Percentiles rank a stretch among this genome's conserved stretches.
Conservation (phyloP, 208 protist genomes). For the Acanthamoeba comandoni region DNA sequence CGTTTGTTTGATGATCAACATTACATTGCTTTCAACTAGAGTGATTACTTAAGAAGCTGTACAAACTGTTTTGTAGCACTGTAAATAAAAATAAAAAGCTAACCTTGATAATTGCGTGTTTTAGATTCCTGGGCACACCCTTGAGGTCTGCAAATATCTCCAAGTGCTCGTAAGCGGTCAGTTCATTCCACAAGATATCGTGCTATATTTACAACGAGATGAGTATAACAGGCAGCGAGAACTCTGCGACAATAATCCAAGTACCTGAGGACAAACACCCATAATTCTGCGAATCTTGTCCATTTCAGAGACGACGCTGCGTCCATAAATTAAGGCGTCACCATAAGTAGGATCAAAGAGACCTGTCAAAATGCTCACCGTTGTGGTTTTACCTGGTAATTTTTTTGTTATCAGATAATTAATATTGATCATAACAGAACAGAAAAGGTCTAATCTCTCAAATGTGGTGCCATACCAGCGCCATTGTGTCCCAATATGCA, state of each 20-base stretch:
- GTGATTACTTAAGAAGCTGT: too few species aligned
- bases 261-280: slow-evolving; percentile 67
- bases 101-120: not conserved
- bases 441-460: not conserved
- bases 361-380: slow-evolving; percentile 21
- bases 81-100: too few species aligned
- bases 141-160: slow-evolving; percentile 71
- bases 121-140: not conserved
- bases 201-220: slow-evolving; percentile 34
- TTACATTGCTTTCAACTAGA: too few species aligned
- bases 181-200: slow-evolving; percentile 75
- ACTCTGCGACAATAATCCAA: not conserved
- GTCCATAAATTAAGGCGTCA: slow-evolving; percentile 32
- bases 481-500: slow-evolving; percentile 88
- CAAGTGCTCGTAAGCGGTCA: slow-evolving; percentile 75
- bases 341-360: slow-evolving; percentile 21
- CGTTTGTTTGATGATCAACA: not conserved
- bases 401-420: slow-evolving; percentile 2
- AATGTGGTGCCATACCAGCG: slow-evolving; percentile 85
- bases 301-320: slow-evolving; percentile 19
- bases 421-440: not conserved
- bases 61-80: too few species aligned
- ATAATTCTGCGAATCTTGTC: slow-evolving; percentile 49
- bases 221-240: not conserved
- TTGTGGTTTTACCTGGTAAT: not conserved